These are phyloP conservation scores for Penicillium subrubescens DNA, from an alignment of 495 filamentous ascomycete genomes.

Conservation along the genomic window DNA sequence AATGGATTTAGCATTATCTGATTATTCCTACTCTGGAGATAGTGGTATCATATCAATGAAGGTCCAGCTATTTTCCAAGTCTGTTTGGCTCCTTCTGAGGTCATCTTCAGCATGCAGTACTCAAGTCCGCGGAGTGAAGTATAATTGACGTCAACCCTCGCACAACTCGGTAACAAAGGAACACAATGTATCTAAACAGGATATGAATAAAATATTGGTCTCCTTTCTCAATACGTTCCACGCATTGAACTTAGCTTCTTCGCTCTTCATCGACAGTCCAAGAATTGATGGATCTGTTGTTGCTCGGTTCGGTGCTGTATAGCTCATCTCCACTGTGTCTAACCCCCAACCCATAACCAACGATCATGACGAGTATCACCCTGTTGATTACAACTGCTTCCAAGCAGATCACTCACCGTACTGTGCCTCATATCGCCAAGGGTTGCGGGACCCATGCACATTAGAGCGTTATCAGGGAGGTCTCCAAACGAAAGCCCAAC, in stretches of 20 bases:
- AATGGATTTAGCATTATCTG: background rate
- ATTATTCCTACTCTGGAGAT: background rate
- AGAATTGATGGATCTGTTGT: background rate
- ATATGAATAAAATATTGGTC: background rate
- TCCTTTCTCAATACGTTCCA: background rate
- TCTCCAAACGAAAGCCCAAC: constrained; percentile 24
- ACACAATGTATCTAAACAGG: background rate
- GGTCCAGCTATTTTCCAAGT: too few relatives aligned
- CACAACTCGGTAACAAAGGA: background rate
- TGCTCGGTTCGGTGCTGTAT: background rate
- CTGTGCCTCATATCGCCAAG: constrained; percentile 14
- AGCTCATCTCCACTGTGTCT: background rate
- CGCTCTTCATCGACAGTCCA: background rate
- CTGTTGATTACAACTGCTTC: background rate
- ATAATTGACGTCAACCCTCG: constrained; percentile 28
- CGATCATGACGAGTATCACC: background rate
- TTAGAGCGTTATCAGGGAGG: constrained; percentile 21
- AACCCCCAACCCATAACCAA: background rate
- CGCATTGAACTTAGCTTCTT: background rate
- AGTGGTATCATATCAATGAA: background rate
- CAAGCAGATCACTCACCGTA: constrained; percentile 3
- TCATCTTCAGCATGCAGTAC: constrained; percentile 6
- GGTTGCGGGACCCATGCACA: constrained; percentile 3
- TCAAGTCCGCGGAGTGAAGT: constrained; percentile 20
- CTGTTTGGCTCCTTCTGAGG: background rate